Evolutionary conservation across 2,329 filamentous ascomycete genomes (phyloP).

Genomic region (Aschersonia sp.): DNA sequence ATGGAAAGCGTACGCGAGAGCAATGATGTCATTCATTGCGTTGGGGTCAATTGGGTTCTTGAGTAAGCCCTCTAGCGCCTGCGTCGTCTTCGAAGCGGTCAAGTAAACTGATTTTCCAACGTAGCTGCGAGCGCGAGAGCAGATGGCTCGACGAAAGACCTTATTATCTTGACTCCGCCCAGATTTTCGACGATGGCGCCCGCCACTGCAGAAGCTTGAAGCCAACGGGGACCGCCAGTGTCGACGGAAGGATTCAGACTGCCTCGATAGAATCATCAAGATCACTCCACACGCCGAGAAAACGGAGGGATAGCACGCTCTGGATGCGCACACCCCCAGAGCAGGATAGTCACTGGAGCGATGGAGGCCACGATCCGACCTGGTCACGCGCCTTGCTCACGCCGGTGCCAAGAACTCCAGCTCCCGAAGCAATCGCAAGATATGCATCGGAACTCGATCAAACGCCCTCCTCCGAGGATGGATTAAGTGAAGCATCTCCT

Average conservation of each 20-base stretch:
- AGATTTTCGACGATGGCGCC: conserved; percentile 54
- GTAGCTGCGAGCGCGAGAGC: conserved; percentile 60
- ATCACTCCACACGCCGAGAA: conserved; percentile 31
- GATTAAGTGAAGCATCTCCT: conserved; percentile 18
- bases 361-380: conserved; percentile 22
- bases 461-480: conserved; percentile 23
- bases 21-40: conserved; percentile 64
- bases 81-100: not conserved
- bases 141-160: conserved; percentile 60
- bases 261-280: conserved; percentile 22
- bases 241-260: conserved; percentile 48
- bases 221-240: conserved; percentile 52
- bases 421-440: conserved; percentile 37
- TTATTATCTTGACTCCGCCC: conserved; percentile 53
- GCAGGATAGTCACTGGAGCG: conserved; percentile 19
- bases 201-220: conserved; percentile 73
- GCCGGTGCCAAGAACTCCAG: conserved; percentile 43
- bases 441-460: conserved; percentile 37
- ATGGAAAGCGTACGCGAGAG: conserved; percentile 66
- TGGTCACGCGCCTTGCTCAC: conserved; percentile 32
- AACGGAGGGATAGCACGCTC: conserved; percentile 36
- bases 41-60: conserved; percentile 77
- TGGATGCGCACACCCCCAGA: conserved; percentile 43
- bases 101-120: conserved; percentile 11
- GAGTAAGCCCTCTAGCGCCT: conserved; percentile 48